Evolutionary conservation across 2,329 filamentous ascomycete genomes (phyloP).

Genomic region (Pseudocercospora fijiensis): DNA sequence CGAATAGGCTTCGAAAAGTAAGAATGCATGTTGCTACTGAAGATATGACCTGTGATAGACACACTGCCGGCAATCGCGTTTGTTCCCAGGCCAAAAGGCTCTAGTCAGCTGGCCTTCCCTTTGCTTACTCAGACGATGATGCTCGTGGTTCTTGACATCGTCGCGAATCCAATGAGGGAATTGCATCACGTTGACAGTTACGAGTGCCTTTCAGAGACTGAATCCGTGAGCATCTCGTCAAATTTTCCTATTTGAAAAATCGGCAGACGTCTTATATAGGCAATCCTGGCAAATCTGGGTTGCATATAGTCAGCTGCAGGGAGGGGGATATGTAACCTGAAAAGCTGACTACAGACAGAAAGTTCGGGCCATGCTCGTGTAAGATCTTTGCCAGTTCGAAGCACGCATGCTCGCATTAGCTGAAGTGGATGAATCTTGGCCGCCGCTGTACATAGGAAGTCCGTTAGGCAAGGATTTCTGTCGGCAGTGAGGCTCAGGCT

Average conservation of each 20-base stretch:
- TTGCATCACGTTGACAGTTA: not conserved
- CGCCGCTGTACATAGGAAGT: no score
- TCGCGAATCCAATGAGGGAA: not conserved
- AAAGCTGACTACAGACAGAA: not conserved
- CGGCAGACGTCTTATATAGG: not conserved
- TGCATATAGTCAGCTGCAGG: not conserved
- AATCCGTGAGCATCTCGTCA: not conserved
- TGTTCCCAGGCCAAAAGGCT: no score
- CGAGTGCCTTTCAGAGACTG: not conserved
- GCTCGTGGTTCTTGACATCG: no score
- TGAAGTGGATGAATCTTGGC: not conserved
- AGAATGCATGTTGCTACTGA: conserved; percentile 37
- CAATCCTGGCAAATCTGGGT: not conserved
- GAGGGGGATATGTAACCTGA: not conserved
- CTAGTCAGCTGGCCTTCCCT: no score
- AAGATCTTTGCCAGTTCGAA: not conserved
- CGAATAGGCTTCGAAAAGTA: no score
- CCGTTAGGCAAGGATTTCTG: no score
- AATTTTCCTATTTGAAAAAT: not conserved
- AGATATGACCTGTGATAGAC: not conserved
- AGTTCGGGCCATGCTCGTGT: not conserved
- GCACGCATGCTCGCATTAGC: not conserved
- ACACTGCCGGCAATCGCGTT: no score
- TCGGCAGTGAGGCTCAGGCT: not conserved
- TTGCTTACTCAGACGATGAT: no score